These are phyloP conservation scores for Colletotrichum tabaci DNA, from an alignment of 2,329 filamentous ascomycete species.

Conservation along the genomic window DNA sequence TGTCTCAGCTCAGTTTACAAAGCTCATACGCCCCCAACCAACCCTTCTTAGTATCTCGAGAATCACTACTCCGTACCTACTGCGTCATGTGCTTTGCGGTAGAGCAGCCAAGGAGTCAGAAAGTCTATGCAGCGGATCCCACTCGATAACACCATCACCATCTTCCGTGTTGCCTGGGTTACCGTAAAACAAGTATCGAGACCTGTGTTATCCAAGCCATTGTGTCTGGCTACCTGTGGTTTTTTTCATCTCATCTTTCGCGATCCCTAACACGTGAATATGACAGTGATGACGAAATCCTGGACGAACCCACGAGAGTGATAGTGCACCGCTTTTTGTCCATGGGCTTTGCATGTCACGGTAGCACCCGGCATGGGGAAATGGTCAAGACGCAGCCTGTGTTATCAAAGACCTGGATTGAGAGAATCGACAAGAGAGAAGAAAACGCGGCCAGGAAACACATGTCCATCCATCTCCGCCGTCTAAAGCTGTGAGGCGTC, in stretches of 20 bases:
- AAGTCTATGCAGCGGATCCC: neutral
- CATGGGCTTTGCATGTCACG: neutral
- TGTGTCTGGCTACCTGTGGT: constrained; percentile 12
- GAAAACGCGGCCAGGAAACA: constrained; percentile 40
- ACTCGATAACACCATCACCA: constrained; percentile 10
- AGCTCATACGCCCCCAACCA: neutral
- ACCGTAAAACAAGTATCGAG: constrained; percentile 11
- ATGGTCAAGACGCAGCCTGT: neutral
- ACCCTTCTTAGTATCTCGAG: constrained; percentile 14
- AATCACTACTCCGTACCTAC: neutral
- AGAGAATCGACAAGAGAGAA: constrained; percentile 43
- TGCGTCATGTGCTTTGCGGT: constrained; percentile 17
- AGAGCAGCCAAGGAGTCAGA: neutral
- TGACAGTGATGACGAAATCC: constrained; percentile 25
- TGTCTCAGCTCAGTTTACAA: neutral
- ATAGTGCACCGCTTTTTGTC: neutral
- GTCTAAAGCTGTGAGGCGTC: constrained; percentile 54
- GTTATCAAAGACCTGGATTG: constrained; percentile 43
- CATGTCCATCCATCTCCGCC: constrained; percentile 53
- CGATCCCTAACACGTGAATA: constrained; percentile 28
- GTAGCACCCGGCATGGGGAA: neutral
- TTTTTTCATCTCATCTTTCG: constrained; percentile 18
- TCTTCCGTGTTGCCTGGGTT: constrained; percentile 25
- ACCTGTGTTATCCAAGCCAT: constrained; percentile 1
- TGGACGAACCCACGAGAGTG: constrained; percentile 12